A percentile compares a stretch with the other conserved stretches of the same genome.
These are phyloP conservation scores for Diplotaxis tenuifolia DNA, from an alignment of 345 rosid species.

Conservation along the genomic window DNA sequence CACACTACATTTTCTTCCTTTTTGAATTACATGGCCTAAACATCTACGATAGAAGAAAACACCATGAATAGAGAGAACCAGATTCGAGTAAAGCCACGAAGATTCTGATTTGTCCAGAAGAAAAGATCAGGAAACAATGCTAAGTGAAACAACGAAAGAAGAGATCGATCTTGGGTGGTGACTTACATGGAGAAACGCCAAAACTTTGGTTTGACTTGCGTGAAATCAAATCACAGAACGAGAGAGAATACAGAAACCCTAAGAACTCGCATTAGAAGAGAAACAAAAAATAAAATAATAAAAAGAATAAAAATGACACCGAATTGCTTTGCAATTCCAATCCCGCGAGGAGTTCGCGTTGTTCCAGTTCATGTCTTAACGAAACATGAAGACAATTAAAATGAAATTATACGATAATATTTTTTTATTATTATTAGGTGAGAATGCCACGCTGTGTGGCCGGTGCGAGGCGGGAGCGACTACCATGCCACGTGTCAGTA, in stretches of 20 bases:
- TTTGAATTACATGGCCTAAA: background rate
- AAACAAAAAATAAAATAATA: background rate
- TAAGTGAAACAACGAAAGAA: conserved; percentile 16
- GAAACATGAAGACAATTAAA: background rate
- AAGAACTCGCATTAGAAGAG: conserved; percentile 29
- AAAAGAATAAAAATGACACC: background rate
- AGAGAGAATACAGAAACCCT: conserved; percentile 32
- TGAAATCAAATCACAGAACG: conserved; percentile 21
- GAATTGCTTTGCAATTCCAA: conserved; percentile 23
- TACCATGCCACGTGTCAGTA: conserved; percentile 9
- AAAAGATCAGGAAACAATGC: background rate
- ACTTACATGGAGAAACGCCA: conserved; percentile 30
- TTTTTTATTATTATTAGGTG: background rate
- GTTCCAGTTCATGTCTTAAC: conserved; percentile 29
- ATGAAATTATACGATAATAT: conserved; percentile 7
- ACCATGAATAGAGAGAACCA: background rate
- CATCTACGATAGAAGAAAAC: background rate
- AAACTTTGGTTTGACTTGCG: conserved; percentile 33
- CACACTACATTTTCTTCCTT: background rate
- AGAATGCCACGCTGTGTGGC: conserved; percentile 29
- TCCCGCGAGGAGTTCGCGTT: conserved; percentile 25
- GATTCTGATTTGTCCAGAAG: background rate
- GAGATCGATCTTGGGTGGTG: conserved; percentile 10
- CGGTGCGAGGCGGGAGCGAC: background rate
- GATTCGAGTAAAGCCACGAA: conserved; percentile 13